Evolutionary conservation across 306 rosid genomes (phyloP).

Genomic region (Castanea mollissima): DNA sequence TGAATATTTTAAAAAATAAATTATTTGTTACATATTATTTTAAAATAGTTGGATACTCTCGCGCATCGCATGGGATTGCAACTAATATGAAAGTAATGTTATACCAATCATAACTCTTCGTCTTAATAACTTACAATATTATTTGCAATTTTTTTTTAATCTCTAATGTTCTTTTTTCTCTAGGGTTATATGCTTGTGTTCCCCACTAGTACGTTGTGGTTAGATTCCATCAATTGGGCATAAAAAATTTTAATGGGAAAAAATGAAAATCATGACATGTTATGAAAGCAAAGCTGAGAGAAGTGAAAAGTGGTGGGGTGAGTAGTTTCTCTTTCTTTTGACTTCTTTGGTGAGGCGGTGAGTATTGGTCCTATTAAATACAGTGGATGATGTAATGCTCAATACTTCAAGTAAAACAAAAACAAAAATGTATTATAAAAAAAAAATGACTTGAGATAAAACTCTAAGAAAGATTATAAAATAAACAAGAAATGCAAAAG

Average conservation of each 20-base stretch:
- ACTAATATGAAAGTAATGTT: too few species aligned
- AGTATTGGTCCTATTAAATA: background rate
- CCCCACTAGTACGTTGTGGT: too few species aligned
- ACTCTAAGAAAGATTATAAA: background rate
- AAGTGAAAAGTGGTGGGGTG: background rate
- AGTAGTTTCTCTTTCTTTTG: background rate
- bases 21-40: too few species aligned
- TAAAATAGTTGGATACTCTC: too few species aligned
- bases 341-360: background rate
- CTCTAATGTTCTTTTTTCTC: too few species aligned
- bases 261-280: background rate
- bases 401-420: background rate
- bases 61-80: too few species aligned
- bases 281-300: background rate
- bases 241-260: background rate
- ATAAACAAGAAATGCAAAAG: background rate
- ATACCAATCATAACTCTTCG: too few species aligned
- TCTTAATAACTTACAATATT: too few species aligned
- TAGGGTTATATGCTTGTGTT: too few species aligned
- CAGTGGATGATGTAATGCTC: background rate
- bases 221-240: too few species aligned
- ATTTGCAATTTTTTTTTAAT: too few species aligned
- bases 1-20: too few species aligned
- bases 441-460: background rate
- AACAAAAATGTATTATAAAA: background rate